Conservation (phyloP, 306 rosid genomes). For the Carpinus viminea region DNA sequence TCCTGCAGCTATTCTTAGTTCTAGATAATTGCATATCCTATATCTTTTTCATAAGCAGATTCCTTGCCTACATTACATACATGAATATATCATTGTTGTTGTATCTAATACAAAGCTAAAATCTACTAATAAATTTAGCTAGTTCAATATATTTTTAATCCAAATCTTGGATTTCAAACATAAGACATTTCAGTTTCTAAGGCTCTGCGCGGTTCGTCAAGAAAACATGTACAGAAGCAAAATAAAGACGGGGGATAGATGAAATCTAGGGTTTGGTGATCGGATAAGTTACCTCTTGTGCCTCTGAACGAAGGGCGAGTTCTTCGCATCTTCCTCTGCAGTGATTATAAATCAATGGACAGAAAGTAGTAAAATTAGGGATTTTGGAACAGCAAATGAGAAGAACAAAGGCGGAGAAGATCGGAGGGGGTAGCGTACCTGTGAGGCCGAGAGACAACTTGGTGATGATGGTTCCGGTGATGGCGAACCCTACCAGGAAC, state of each 20-base stretch:
- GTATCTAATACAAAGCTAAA: background rate
- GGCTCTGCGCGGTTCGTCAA: background rate
- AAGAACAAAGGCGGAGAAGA: background rate
- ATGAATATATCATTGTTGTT: background rate
- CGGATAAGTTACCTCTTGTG: constrained; percentile 54
- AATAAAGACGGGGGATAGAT: background rate
- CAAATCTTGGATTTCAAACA: background rate
- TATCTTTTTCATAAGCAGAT: background rate
- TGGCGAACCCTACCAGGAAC: constrained; percentile 80
- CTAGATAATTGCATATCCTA: background rate
- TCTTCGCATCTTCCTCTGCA: constrained; percentile 86
- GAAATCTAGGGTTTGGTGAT: constrained; percentile 28
- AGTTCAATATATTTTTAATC: background rate
- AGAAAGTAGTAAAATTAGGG: constrained; percentile 6
- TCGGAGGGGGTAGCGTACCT: constrained; percentile 35
- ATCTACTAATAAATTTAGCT: background rate
- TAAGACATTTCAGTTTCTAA: background rate
- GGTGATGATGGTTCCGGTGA: constrained; percentile 64
- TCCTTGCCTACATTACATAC: background rate
- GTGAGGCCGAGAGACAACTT: constrained; percentile 70
- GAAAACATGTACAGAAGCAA: background rate
- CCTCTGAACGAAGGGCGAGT: constrained; percentile 66
- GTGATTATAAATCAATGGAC: background rate
- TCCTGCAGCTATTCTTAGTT: background rate
- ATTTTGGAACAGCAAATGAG: background rate